Evolutionary conservation across 306 rosid species (phyloP), one percentile per base, ranked within the genome.

Genomic region (Rosa lucieae): DNA sequence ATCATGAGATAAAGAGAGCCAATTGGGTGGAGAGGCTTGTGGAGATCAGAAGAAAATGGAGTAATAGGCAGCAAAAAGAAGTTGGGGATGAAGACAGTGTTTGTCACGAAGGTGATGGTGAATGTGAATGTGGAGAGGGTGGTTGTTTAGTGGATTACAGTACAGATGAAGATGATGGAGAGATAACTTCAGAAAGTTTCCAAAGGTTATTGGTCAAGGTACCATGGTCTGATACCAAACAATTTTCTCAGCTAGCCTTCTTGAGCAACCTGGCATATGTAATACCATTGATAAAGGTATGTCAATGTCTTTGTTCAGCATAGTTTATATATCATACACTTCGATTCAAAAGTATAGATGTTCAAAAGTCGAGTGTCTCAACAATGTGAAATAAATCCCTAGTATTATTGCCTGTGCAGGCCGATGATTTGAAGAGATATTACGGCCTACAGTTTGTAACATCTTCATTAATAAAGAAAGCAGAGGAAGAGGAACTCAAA

Each of bases 21-120:
- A 95, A 91, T 63, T 93, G 99, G 97, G 82, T 95, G 32, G 94
- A 89, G 87, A 93, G 99, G 85, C 89, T 92, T 66, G 32, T 91
- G 91, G 92, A 95, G 75, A 85, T 95, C 55, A 89, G 93, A 83
- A 90, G 92, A 77, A 90, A 79, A 47, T 95, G 99, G 99, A 85
- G 83, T 77, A 83, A 82, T 46, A 81, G 78, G 82, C 47, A 84
- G 55, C 89, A 84, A 0, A 81, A 75, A 74, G 92, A 91, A 53
- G 83, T 75, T 52, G 72, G 72, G 67, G 77, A 82, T 75, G 82
- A 82, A 55, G 88, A 88, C 75, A 69, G 40, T 58, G 71, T 73
- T 52, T 68, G 65, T 78, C 58, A 80, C 37, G 73, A 76, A 23
- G 70, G 75, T 11, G 79, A 49, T 56, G 87, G 72, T 70, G 86